Percentiles rank a stretch among this genome's conserved stretches.
Evolutionary conservation across 805 yeast species (phyloP).

Genomic region (Saturnispora dispora): DNA sequence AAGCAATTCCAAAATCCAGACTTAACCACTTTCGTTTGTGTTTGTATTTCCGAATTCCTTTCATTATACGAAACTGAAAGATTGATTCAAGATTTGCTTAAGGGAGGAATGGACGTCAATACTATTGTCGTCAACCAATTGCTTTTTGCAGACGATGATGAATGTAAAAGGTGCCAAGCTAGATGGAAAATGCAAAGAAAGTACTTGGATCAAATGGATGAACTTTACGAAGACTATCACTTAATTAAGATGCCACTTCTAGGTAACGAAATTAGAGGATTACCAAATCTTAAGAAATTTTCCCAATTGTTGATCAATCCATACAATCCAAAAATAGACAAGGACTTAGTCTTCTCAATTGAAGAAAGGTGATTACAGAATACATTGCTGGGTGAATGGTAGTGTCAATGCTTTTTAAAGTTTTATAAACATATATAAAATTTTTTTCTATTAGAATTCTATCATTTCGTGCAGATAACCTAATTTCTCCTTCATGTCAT

Average conservation of each 20-base stretch:
- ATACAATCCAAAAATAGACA: slow-evolving; percentile 59
- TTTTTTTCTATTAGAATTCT: background rate
- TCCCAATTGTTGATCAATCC: slow-evolving; percentile 74
- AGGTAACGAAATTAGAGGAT: slow-evolving; percentile 92
- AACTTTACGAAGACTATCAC: slow-evolving; percentile 94
- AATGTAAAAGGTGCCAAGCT: slow-evolving; percentile 83
- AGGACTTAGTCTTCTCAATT: slow-evolving; percentile 42
- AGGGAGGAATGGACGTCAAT: slow-evolving; percentile 93
- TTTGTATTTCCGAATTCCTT: slow-evolving; percentile 93
- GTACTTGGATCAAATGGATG: slow-evolving; percentile 90
- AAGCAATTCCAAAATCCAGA: slow-evolving; percentile 95
- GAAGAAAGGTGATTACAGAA: slow-evolving; percentile 32
- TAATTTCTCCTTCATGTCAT: slow-evolving; percentile 17
- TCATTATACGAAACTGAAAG: slow-evolving; percentile 96
- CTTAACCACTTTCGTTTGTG: slow-evolving; percentile 90
- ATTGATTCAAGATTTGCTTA: slow-evolving; percentile 90
- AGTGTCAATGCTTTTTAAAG: background rate
- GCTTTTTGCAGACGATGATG: slow-evolving; percentile 72
- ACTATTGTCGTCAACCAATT: slow-evolving; percentile 94
- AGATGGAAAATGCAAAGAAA: slow-evolving; percentile 95
- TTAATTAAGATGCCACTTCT: slow-evolving; percentile 91
- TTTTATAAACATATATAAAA: background rate
- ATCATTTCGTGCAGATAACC: background rate
- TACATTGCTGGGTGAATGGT: background rate
- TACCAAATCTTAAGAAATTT: slow-evolving; percentile 73